These are phyloP conservation scores for Zygosaccharomyces pseudobailii DNA, from an alignment of 1,139 yeast species.

Conservation along the genomic window DNA sequence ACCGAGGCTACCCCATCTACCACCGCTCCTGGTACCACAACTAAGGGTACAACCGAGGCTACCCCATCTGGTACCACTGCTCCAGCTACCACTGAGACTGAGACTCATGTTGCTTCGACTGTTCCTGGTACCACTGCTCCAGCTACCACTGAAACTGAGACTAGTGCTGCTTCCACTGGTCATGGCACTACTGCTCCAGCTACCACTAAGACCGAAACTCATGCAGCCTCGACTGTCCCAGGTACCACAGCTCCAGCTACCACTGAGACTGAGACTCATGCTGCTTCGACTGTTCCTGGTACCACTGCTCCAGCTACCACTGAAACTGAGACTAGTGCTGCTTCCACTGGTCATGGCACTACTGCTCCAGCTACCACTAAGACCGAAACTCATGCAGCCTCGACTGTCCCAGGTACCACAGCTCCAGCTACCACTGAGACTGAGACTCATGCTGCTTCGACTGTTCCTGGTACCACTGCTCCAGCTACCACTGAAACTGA, in stretches of 20 bases:
- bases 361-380: constrained; percentile 1
- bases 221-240: constrained; percentile 27
- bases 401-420: background rate
- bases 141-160: background rate
- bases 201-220: background rate
- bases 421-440: background rate
- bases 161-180: background rate
- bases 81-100: background rate
- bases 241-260: constrained; percentile 44
- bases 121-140: background rate
- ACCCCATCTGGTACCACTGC: background rate
- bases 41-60: background rate
- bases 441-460: background rate
- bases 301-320: background rate
- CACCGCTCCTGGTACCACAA: constrained; percentile 4
- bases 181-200: background rate
- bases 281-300: background rate
- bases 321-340: background rate
- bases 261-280: background rate
- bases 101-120: background rate
- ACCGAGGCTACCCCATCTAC: constrained; percentile 2
- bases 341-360: background rate
- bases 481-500: background rate
- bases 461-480: background rate
- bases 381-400: background rate